These are phyloP conservation scores for Artemisia argyi DNA, from an alignment of 129 eudicot species.

Conservation along the genomic window DNA sequence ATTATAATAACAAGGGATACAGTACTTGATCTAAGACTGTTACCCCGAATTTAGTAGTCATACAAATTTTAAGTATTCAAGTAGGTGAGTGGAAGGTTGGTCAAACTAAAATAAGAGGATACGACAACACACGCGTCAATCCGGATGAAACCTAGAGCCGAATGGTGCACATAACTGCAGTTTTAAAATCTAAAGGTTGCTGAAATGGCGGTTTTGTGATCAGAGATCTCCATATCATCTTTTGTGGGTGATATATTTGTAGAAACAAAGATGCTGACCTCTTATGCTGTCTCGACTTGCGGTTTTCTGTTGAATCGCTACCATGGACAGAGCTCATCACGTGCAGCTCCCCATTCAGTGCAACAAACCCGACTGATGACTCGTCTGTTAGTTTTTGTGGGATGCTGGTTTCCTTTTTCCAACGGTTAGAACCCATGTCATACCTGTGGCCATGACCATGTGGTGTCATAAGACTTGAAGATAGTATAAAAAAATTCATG, in stretches of 20 bases:
- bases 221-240: constrained; percentile 73
- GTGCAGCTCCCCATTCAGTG: constrained; percentile 72
- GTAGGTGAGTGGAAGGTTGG: constrained; percentile 18
- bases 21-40: background rate
- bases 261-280: constrained; percentile 59
- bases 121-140: constrained; percentile 20
- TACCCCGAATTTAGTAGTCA: background rate
- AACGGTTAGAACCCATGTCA: constrained; percentile 63
- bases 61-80: background rate
- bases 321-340: constrained; percentile 45
- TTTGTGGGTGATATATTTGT: constrained; percentile 77
- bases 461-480: background rate
- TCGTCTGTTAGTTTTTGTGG: constrained; percentile 63
- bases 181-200: constrained; percentile 71
- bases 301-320: constrained; percentile 42
- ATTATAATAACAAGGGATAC: constrained; percentile 16
- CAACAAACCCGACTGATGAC: constrained; percentile 67
- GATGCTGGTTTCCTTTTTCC: constrained; percentile 77
- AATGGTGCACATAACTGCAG: constrained; percentile 75
- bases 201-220: constrained; percentile 66
- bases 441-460: constrained; percentile 45
- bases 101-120: background rate
- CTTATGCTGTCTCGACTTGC: constrained; percentile 51
- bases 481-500: too few species aligned
- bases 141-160: constrained; percentile 44